Conservation (phyloP, 768 basidiomycete genomes). For the Russula olivacea region DNA sequence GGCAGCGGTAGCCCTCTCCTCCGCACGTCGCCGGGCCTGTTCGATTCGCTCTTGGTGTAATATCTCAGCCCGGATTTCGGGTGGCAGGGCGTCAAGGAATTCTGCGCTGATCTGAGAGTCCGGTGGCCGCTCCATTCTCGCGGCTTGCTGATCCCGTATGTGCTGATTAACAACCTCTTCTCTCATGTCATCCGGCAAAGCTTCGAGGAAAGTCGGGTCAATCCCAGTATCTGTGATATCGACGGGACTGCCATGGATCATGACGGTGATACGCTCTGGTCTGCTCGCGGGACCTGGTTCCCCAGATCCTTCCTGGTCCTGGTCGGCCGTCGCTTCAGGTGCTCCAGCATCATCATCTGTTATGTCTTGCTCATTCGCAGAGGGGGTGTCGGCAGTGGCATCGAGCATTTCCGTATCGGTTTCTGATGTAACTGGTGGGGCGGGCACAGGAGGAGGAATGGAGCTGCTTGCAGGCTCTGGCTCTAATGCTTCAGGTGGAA, state of each 20-base stretch:
- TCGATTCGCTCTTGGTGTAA: conserved; percentile 92
- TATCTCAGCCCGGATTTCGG: conserved; percentile 94
- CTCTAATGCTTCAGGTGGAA: conserved; percentile 3
- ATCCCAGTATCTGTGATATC: conserved; percentile 99
- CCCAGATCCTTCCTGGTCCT: conserved; percentile 25
- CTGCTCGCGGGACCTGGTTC: conserved; percentile 34
- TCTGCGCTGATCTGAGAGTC: conserved; percentile 91
- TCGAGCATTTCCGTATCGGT: conserved; percentile 52
- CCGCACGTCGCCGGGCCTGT: conserved; percentile 50
- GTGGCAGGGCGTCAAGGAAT: conserved; percentile 93
- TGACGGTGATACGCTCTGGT: conserved; percentile 73
- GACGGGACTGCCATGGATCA: conserved; percentile 86
- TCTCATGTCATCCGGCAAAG: conserved; percentile 96
- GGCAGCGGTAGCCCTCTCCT: conserved; percentile 34
- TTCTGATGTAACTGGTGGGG: conserved; percentile 30
- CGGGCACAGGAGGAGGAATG: conserved; percentile 38
- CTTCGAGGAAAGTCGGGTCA: conserved; percentile 96
- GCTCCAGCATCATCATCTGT: conserved; percentile 10
- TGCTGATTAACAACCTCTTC: conserved; percentile 98
- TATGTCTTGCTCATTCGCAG: conserved; percentile 9
- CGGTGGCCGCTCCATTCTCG: conserved; percentile 62
- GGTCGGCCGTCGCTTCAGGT: conserved; percentile 19
- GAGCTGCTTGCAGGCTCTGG: conserved; percentile 28
- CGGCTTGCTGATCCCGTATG: conserved; percentile 82
- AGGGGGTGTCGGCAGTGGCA: conserved; percentile 24